Evolutionary conservation across 768 basidiomycete species (phyloP).

Genomic region (Lactarius sp.): DNA sequence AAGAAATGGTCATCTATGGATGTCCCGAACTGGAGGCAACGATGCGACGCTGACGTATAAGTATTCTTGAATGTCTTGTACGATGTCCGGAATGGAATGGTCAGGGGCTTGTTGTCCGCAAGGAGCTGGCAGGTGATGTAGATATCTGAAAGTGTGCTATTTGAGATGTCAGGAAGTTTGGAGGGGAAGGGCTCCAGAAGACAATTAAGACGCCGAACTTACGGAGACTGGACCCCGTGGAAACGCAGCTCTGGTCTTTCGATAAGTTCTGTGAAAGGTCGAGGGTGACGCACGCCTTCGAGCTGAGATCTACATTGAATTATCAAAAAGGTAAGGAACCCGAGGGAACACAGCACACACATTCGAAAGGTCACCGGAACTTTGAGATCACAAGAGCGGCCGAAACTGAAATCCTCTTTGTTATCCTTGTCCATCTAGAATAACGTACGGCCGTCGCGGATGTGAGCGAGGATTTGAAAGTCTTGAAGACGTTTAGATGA

Average conservation of each 20-base stretch:
- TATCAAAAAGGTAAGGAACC: background rate
- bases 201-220: constrained; percentile 29
- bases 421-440: constrained; percentile 52
- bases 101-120: constrained; percentile 89
- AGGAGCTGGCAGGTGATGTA: constrained; percentile 91
- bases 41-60: constrained; percentile 52
- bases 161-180: constrained; percentile 14
- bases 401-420: constrained; percentile 89
- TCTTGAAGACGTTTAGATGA: background rate
- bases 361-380: constrained; percentile 83
- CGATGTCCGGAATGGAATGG: constrained; percentile 85
- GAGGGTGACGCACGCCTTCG: constrained; percentile 72
- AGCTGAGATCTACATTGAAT: constrained; percentile 61
- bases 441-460: background rate
- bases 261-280: constrained; percentile 71
- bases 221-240: constrained; percentile 83
- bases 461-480: background rate
- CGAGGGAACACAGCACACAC: constrained; percentile 36
- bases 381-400: constrained; percentile 84
- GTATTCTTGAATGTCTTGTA: constrained; percentile 88
- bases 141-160: constrained; percentile 82
- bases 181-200: constrained; percentile 5
- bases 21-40: background rate
- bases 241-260: constrained; percentile 80
- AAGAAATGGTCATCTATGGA: constrained; percentile 2